phyloP scores from a whole-genome alignment of 164 flowering plant species.

The Chimonanthus praecox region DNA sequence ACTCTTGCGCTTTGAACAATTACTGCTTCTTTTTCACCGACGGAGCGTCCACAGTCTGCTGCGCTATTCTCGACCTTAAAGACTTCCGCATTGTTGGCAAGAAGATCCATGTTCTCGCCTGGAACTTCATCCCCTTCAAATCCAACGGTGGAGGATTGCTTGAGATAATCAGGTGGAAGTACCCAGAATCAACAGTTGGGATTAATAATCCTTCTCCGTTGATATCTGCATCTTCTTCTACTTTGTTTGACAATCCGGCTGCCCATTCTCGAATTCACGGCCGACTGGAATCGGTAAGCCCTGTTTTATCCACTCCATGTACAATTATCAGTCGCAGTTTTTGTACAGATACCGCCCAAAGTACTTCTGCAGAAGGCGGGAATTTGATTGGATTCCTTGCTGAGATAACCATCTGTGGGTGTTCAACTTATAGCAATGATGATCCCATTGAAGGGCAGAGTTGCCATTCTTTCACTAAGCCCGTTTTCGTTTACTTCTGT shows the following conservation, averaged over 20 bases:
- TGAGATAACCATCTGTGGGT: slow-evolving; percentile 49
- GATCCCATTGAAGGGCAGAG: slow-evolving; percentile 4
- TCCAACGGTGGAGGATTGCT: slow-evolving; percentile 37
- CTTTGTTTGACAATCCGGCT: slow-evolving; percentile 8
- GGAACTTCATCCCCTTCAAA: slow-evolving; percentile 78
- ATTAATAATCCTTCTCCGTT: slow-evolving; percentile 22
- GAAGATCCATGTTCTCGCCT: slow-evolving; percentile 46
- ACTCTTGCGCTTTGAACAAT: slow-evolving; percentile 13
- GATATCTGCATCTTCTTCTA: slow-evolving; percentile 5
- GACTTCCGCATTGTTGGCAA: slow-evolving; percentile 34
- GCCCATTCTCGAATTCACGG: slow-evolving; percentile 39
- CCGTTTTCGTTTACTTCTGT: slow-evolving; percentile 43
- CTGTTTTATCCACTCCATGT: slow-evolving; percentile 64
- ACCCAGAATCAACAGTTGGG: slow-evolving; percentile 15
- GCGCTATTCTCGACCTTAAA: slow-evolving; percentile 50
- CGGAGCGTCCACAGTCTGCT: slow-evolving; percentile 45
- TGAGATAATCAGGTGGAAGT: slow-evolving; percentile 73
- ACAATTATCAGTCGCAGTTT: slow-evolving; percentile 13
- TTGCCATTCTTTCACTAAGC: slow-evolving; percentile 33
- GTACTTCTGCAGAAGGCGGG: slow-evolving; percentile 1
- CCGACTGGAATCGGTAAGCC: slow-evolving; percentile 49
- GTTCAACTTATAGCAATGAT: slow-evolving; percentile 43
- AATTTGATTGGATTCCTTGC: slow-evolving; percentile 57
- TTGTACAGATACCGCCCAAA: not conserved
- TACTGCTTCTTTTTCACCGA: slow-evolving; percentile 68